Percentiles rank a stretch among this genome's conserved stretches.
Evolutionary conservation across 169 alveolate genomes (phyloP).

Genomic region (Cystoisospora suis): DNA sequence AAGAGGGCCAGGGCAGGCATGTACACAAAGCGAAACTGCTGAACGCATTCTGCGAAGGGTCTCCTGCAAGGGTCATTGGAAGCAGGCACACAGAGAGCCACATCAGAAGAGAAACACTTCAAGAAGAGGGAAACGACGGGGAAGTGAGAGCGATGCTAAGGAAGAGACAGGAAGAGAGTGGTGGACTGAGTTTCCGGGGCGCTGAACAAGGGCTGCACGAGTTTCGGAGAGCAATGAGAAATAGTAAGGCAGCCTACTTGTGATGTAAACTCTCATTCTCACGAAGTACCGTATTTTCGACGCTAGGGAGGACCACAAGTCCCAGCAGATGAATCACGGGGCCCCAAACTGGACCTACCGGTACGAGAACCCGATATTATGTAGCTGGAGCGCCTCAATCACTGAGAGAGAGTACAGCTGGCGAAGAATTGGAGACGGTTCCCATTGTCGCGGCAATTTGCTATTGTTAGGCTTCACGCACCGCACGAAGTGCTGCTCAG

Average conservation of each 20-base stretch:
- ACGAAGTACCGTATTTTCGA: too few species aligned
- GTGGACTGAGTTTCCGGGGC: too few species aligned
- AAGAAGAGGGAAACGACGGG: too few species aligned
- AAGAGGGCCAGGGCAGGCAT: conserved; percentile 8
- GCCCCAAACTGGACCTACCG: conserved; percentile 66
- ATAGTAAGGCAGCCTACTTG: too few species aligned
- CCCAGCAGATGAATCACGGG: too few species aligned
- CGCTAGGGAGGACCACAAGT: too few species aligned
- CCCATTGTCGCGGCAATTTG: conserved; percentile 82
- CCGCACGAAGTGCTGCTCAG: conserved; percentile 88
- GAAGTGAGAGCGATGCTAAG: too few species aligned
- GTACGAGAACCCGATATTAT: conserved; percentile 85
- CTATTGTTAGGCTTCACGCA: conserved; percentile 88
- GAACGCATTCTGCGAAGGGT: conserved; percentile 81
- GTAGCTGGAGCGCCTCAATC: conserved; percentile 84
- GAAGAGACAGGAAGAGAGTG: too few species aligned
- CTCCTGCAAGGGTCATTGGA: conserved; percentile 64
- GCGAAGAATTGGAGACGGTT: conserved; percentile 76
- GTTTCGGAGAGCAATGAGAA: too few species aligned
- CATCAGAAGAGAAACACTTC: too few species aligned
- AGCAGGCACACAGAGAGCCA: neutral
- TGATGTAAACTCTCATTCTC: too few species aligned
- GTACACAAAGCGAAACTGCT: conserved; percentile 80
- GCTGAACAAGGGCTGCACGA: too few species aligned
- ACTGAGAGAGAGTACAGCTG: conserved; percentile 87